phyloP scores from a whole-genome alignment of 148 eudicot genomes.

The Arctostaphylos glauca region DNA sequence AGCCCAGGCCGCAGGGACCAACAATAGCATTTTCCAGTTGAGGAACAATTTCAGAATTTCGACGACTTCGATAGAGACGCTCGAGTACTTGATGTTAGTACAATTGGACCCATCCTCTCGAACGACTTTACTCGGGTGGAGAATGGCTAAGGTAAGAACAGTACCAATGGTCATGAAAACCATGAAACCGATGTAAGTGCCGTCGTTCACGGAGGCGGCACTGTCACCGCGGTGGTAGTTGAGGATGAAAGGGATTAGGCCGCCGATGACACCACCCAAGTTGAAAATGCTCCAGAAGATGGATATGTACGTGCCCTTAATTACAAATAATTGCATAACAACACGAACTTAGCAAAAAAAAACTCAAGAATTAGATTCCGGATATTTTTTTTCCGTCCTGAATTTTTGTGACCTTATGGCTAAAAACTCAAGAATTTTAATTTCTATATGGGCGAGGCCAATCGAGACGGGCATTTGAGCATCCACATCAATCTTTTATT shows the following conservation, averaged over 20 bases:
- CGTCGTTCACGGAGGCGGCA: slow-evolving; percentile 79
- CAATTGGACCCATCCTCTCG: slow-evolving; percentile 79
- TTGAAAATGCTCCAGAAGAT: slow-evolving; percentile 90
- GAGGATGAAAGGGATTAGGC: slow-evolving; percentile 66
- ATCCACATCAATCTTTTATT: no score
- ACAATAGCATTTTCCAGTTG: slow-evolving; percentile 86
- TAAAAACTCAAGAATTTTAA: no score
- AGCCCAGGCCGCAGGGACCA: slow-evolving; percentile 77
- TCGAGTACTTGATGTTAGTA: slow-evolving; percentile 69
- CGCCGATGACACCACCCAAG: slow-evolving; percentile 93
- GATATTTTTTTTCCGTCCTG: no score
- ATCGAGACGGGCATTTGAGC: no score
- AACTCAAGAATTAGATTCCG: no score
- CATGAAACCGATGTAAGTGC: slow-evolving; percentile 88
- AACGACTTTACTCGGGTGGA: slow-evolving; percentile 69
- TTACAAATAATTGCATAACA: no score
- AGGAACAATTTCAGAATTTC: slow-evolving; percentile 64
- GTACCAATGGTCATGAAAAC: slow-evolving; percentile 78
- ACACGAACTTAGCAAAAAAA: no score
- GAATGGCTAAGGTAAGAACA: slow-evolving; percentile 20
- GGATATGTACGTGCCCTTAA: slow-evolving; percentile 60
- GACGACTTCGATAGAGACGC: slow-evolving; percentile 43
- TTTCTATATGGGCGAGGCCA: no score
- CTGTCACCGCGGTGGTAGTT: slow-evolving; percentile 55
- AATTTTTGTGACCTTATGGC: no score